Percentiles rank a stretch among this genome's conserved stretches.
Evolutionary conservation across 2,329 filamentous ascomycete species (phyloP).

Genomic region (Fusarium citri): DNA sequence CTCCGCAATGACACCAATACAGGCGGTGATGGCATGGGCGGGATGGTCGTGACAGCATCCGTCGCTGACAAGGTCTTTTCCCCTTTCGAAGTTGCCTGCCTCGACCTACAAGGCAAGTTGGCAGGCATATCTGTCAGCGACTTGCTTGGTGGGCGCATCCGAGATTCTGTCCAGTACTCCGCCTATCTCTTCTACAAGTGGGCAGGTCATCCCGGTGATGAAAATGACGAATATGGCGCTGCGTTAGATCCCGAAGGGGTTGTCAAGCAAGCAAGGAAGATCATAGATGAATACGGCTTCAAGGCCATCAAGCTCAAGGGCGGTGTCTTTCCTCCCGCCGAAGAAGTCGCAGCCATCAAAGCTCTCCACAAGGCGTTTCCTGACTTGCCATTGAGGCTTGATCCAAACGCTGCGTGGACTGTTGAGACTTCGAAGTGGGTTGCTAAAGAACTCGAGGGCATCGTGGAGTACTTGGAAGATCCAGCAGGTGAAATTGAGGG

Average conservation of each 20-base stretch:
- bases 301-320: constrained; percentile 58
- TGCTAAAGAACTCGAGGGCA: constrained; percentile 52
- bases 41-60: constrained; percentile 57
- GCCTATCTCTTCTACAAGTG: constrained; percentile 60
- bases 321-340: constrained; percentile 54
- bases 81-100: constrained; percentile 57
- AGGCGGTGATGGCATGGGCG: constrained; percentile 69
- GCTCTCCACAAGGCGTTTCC: constrained; percentile 54
- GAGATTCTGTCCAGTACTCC: constrained; percentile 56
- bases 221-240: constrained; percentile 55
- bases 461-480: constrained; percentile 56
- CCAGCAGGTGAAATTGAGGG: constrained; percentile 56
- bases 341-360: constrained; percentile 55
- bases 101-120: constrained; percentile 57
- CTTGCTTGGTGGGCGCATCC: constrained; percentile 54
- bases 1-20: constrained; percentile 63
- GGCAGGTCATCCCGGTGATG: constrained; percentile 54
- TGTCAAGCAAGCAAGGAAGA: constrained; percentile 52
- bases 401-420: constrained; percentile 55
- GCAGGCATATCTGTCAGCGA: constrained; percentile 54
- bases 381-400: constrained; percentile 50
- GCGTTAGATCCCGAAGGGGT: constrained; percentile 52
- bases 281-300: constrained; percentile 57
- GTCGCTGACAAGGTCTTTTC: constrained; percentile 57
- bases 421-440: constrained; percentile 55